phyloP scores from a whole-genome alignment of 2,329 filamentous ascomycete species.

The Emericellopsis atlantica region DNA sequence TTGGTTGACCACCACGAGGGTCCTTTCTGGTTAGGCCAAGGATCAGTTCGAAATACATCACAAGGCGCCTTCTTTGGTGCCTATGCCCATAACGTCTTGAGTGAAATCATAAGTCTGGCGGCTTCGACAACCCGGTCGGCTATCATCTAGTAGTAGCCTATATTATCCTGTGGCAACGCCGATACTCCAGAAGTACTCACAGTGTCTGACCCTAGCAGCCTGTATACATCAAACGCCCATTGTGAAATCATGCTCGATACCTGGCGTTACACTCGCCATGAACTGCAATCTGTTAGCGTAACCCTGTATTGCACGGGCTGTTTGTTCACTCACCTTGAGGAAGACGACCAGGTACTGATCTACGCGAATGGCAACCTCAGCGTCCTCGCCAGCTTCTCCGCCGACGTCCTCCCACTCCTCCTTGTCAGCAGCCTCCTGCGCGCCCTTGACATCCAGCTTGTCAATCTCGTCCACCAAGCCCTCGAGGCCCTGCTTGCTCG shows the following conservation, averaged over 20 bases:
- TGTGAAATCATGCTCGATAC: conserved; percentile 95
- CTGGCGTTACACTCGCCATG: conserved; percentile 83
- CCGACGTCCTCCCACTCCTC: conserved; percentile 56
- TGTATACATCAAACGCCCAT: conserved; percentile 61
- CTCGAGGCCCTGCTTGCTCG: conserved; percentile 50
- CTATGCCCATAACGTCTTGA: too few relatives aligned
- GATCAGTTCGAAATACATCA: too few relatives aligned
- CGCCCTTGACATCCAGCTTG: conserved; percentile 44
- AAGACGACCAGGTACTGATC: conserved; percentile 84
- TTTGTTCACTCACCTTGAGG: conserved; percentile 54
- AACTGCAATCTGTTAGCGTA: conserved; percentile 33
- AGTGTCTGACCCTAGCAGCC: background rate
- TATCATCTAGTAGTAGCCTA: background rate
- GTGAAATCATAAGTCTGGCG: too few relatives aligned
- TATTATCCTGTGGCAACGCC: background rate
- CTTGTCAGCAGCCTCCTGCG: conserved; percentile 36
- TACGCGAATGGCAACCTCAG: conserved; percentile 70
- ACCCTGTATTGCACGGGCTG: background rate
- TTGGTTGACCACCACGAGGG: too few relatives aligned
- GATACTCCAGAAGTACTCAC: background rate
- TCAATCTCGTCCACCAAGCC: conserved; percentile 74
- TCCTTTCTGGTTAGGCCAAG: too few relatives aligned
- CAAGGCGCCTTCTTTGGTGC: too few relatives aligned
- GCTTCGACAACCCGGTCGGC: too few relatives aligned
- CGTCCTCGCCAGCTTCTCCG: conserved; percentile 49